These are phyloP conservation scores for Ophiostoma novo-ulmi DNA, from an alignment of 2,329 filamentous ascomycete species.

Conservation along the genomic window DNA sequence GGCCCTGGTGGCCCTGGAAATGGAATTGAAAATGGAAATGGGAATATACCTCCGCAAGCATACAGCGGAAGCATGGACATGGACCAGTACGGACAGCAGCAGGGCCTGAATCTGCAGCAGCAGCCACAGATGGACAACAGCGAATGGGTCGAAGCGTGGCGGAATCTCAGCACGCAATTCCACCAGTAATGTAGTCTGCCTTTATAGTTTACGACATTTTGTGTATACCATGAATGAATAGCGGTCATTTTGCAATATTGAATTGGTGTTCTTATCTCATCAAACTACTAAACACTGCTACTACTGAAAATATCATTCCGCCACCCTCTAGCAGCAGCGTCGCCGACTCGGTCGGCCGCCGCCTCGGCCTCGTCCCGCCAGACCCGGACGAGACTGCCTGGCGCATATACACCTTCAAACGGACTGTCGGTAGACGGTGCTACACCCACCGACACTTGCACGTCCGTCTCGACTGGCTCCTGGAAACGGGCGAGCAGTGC, in stretches of 20 bases:
- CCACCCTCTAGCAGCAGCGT: slow-evolving; percentile 52
- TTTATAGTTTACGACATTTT: background rate
- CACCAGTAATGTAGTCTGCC: background rate
- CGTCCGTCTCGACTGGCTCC: slow-evolving; percentile 32
- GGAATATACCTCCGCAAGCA: background rate
- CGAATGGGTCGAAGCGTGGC: slow-evolving; percentile 24
- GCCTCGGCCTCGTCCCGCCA: slow-evolving; percentile 74
- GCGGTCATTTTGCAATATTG: background rate
- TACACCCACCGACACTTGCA: background rate
- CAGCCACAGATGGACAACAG: slow-evolving; percentile 19
- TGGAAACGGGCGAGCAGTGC: slow-evolving; percentile 73
- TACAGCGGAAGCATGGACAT: background rate
- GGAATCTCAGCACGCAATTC: slow-evolving; percentile 22
- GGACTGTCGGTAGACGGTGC: slow-evolving; percentile 34
- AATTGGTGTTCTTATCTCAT: background rate
- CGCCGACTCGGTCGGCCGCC: slow-evolving; percentile 66
- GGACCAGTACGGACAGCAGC: background rate
- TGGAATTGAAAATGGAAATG: background rate
- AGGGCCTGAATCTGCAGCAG: slow-evolving; percentile 4
- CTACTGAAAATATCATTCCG: slow-evolving; percentile 72
- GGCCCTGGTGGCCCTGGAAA: background rate
- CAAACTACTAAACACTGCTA: background rate
- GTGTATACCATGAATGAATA: background rate
- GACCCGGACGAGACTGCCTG: slow-evolving; percentile 81
- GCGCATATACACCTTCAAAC: slow-evolving; percentile 81